Percentiles rank a stretch among this genome's conserved stretches.
These are phyloP conservation scores for Teunomyces aglyptinius DNA, from an alignment of 805 yeast species.

Conservation along the genomic window DNA sequence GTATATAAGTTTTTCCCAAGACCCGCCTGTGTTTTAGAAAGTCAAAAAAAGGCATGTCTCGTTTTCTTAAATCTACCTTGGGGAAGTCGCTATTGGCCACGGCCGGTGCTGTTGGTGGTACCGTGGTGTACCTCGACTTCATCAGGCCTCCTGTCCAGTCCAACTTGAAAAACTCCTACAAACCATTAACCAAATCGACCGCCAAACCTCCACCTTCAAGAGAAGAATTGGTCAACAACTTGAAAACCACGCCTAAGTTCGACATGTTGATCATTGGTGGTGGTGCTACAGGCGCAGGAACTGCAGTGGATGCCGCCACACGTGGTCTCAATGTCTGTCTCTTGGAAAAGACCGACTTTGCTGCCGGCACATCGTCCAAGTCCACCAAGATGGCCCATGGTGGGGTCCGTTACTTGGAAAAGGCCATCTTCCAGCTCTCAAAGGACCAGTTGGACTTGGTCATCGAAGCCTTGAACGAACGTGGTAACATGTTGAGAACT, in stretches of 20 bases:
- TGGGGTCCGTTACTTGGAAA: slow-evolving; percentile 92
- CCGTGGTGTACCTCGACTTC: slow-evolving; percentile 41
- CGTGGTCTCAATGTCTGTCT: slow-evolving; percentile 88
- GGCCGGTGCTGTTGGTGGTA: slow-evolving; percentile 34
- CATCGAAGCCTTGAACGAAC: slow-evolving; percentile 83
- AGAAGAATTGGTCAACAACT: slow-evolving; percentile 47
- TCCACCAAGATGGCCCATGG: slow-evolving; percentile 98
- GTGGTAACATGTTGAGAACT: slow-evolving; percentile 79
- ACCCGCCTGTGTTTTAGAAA: neutral
- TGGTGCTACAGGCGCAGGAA: slow-evolving; percentile 94
- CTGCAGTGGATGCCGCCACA: slow-evolving; percentile 86
- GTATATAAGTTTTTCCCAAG: neutral
- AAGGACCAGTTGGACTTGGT: slow-evolving; percentile 87
- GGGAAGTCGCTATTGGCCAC: slow-evolving; percentile 32
- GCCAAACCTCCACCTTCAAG: slow-evolving; percentile 63
- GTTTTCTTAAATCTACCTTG: slow-evolving; percentile 7
- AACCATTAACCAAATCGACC: slow-evolving; percentile 45
- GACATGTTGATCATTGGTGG: slow-evolving; percentile 92
- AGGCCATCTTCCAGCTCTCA: slow-evolving; percentile 89
- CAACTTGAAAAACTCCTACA: slow-evolving; percentile 26
- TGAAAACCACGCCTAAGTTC: slow-evolving; percentile 47
- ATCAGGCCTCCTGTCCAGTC: slow-evolving; percentile 32
- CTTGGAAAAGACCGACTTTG: slow-evolving; percentile 85
- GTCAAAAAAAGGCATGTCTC: slow-evolving; percentile 5
- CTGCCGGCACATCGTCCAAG: slow-evolving; percentile 89